These are phyloP conservation scores for Cercospora zeina DNA, from an alignment of 2,329 filamentous ascomycete genomes.

Conservation along the genomic window DNA sequence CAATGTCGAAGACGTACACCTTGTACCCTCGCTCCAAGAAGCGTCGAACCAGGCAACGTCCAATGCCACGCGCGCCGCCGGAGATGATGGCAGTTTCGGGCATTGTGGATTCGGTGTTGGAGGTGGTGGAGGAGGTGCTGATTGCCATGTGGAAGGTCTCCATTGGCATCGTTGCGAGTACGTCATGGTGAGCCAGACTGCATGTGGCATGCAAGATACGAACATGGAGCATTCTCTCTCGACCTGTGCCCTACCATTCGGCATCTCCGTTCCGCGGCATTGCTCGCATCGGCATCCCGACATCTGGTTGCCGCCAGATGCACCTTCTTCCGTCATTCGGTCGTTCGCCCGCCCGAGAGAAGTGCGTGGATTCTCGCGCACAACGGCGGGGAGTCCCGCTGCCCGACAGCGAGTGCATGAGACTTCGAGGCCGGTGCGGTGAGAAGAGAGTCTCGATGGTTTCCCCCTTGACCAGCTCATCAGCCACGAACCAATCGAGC, in stretches of 20 bases:
- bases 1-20: conserved; percentile 46
- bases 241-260: background rate
- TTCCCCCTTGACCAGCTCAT: background rate
- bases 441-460: background rate
- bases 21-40: conserved; percentile 43
- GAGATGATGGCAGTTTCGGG: conserved; percentile 33
- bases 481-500: background rate
- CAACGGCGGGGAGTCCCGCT: background rate
- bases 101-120: background rate
- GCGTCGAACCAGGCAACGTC: conserved; percentile 39
- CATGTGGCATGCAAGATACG: background rate
- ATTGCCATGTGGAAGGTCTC: background rate
- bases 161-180: background rate
- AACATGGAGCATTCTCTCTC: background rate
- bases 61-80: conserved; percentile 42
- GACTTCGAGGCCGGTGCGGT: background rate
- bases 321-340: background rate
- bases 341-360: too few relatives aligned
- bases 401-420: background rate
- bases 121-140: background rate
- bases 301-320: background rate
- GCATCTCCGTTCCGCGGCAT: background rate
- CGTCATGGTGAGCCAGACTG: conserved; percentile 4
- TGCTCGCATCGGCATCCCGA: background rate
- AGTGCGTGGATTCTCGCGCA: background rate